Percentiles rank a stretch among this genome's conserved stretches.
Conservation (phyloP, 371 early-diverging fungal species). For the Mucor velutinosus region DNA sequence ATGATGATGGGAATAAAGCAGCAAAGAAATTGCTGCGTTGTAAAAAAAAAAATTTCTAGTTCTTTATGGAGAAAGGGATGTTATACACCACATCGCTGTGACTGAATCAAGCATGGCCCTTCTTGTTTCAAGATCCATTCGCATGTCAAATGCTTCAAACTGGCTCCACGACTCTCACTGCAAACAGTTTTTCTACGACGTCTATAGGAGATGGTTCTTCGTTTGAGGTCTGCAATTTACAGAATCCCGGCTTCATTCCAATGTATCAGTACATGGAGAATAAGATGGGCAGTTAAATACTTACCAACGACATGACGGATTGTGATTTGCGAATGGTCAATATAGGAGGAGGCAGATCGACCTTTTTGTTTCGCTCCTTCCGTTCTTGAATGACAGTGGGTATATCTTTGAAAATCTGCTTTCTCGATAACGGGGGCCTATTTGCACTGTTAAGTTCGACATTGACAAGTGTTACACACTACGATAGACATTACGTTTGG, state of each 20-base stretch:
- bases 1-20: not conserved
- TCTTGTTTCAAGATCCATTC: not conserved
- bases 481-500: conserved; percentile 36
- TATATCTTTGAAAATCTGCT: conserved; percentile 38
- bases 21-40: conserved; percentile 1
- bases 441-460: not conserved
- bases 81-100: not conserved
- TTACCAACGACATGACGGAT: conserved; percentile 37
- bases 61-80: not conserved
- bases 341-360: not conserved
- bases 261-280: not conserved
- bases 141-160: not conserved
- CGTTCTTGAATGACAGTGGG: conserved; percentile 32
- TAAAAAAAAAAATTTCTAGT: not conserved
- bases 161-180: conserved; percentile 7
- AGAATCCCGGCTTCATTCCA: conserved; percentile 29
- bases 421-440: conserved; percentile 34
- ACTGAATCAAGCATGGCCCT: not conserved
- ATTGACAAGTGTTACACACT: not conserved
- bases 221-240: conserved; percentile 26
- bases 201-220: conserved; percentile 43
- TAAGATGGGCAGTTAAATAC: not conserved
- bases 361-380: conserved; percentile 5
- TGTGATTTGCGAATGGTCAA: conserved; percentile 26
- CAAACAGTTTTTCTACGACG: conserved; percentile 40